Percentiles rank a stretch among this genome's conserved stretches.
Evolutionary conservation across 192 early-diverging fungal genomes (phyloP).

Genomic region (Coemansia sp.): DNA sequence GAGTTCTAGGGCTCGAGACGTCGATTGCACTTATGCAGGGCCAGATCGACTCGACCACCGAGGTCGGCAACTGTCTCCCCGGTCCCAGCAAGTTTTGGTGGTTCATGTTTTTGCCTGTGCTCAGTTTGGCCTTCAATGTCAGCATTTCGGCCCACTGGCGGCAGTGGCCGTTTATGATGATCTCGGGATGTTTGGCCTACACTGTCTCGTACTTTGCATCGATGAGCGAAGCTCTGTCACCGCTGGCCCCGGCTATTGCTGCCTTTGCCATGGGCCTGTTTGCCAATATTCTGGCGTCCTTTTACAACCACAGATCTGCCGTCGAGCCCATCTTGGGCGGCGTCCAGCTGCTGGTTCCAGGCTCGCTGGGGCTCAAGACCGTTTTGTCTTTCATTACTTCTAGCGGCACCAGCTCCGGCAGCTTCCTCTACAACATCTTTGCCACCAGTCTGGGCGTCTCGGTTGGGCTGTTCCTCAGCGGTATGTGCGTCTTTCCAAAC

Average conservation of each 20-base stretch:
- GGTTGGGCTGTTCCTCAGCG: conserved; percentile 68
- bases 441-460: conserved; percentile 67
- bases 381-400: conserved; percentile 62
- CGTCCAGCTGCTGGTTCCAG: conserved; percentile 79
- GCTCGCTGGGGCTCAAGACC: conserved; percentile 70
- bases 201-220: conserved; percentile 65
- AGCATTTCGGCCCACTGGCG: conserved; percentile 60
- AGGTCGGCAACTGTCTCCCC: conserved; percentile 36
- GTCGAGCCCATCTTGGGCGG: conserved; percentile 81
- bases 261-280: conserved; percentile 79
- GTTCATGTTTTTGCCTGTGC: conserved; percentile 61
- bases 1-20: conserved; percentile 56
- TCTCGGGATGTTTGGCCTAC: conserved; percentile 70
- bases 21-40: conserved; percentile 22
- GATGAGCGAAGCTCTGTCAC: conserved; percentile 54
- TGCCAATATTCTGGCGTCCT: conserved; percentile 72
- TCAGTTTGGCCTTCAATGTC: conserved; percentile 59
- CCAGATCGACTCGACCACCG: conserved; percentile 22
- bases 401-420: conserved; percentile 54
- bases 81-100: conserved; percentile 55
- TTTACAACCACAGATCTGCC: conserved; percentile 68
- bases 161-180: conserved; percentile 74
- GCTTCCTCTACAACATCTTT: conserved; percentile 61
- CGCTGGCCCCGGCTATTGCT: conserved; percentile 64
- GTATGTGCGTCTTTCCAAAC: conserved; percentile 62